A percentile compares a stretch with the other conserved stretches of the same genome.
These are phyloP conservation scores for Aureococcus anophagefferens DNA, from an alignment of 108 stramenopile genomes.

Conservation along the genomic window DNA sequence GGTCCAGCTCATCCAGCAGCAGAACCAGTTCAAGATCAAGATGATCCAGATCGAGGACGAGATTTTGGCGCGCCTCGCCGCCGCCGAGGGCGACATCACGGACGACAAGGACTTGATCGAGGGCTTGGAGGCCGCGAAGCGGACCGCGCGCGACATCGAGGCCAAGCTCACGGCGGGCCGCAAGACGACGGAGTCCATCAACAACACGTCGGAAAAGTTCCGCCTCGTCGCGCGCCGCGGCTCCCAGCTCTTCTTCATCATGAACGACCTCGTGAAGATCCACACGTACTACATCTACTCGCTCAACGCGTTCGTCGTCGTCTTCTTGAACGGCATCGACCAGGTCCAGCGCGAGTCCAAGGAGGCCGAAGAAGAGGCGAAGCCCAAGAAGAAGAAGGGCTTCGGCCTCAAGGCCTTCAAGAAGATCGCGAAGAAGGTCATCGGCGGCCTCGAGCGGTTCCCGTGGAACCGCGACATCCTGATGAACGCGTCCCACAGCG, in stretches of 20 bases:
- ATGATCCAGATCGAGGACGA: slow-evolving; percentile 60
- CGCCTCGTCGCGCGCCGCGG: slow-evolving; percentile 54
- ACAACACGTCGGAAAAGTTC: slow-evolving; percentile 53
- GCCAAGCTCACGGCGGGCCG: slow-evolving; percentile 33
- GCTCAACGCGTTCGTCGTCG: slow-evolving; percentile 51
- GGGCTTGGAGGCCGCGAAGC: slow-evolving; percentile 52
- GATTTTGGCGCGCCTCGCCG: slow-evolving; percentile 52
- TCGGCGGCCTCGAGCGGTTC: slow-evolving; percentile 9
- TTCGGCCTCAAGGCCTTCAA: slow-evolving; percentile 1
- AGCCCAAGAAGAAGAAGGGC: slow-evolving; percentile 7
- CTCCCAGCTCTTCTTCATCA: slow-evolving; percentile 56
- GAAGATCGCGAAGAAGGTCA: slow-evolving; percentile 4
- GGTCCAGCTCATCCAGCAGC: slow-evolving; percentile 50
- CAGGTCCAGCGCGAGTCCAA: slow-evolving; percentile 23
- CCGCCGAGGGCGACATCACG: slow-evolving; percentile 50
- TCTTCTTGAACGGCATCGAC: slow-evolving; percentile 55
- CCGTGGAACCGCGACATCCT: slow-evolving; percentile 18
- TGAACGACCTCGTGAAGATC: slow-evolving; percentile 56
- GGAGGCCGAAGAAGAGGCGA: slow-evolving; percentile 2
- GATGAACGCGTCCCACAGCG: background rate
- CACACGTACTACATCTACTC: slow-evolving; percentile 66
- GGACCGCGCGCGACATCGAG: slow-evolving; percentile 45
- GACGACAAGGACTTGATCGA: slow-evolving; percentile 54
- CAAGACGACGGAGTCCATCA: slow-evolving; percentile 37
- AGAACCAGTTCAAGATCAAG: slow-evolving; percentile 60